phyloP scores from a whole-genome alignment of 106 monocot genomes.

The Allium fistulosum region DNA sequence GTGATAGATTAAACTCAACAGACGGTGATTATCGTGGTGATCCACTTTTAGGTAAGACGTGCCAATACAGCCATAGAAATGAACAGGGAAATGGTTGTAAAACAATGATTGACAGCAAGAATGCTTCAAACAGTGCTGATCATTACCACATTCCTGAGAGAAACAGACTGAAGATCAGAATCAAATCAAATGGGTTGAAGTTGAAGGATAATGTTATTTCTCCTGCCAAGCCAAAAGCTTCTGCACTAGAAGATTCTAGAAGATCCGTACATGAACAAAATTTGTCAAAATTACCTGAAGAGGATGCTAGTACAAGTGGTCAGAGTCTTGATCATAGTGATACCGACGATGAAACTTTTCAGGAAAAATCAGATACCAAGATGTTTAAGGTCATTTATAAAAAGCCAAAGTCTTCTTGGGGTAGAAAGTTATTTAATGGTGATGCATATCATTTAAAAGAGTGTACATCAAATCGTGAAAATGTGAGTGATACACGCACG shows the following conservation, averaged over 20 bases:
- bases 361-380: constrained; percentile 29
- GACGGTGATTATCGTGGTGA: too few species aligned
- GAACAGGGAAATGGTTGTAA: constrained; percentile 8
- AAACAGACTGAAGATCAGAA: constrained; percentile 37
- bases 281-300: constrained; percentile 15
- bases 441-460: constrained; percentile 32
- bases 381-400: constrained; percentile 49
- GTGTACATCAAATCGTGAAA: constrained; percentile 33
- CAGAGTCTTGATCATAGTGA: constrained; percentile 28
- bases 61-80: too few species aligned
- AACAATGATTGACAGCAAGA: constrained; percentile 5
- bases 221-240: constrained; percentile 25
- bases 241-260: constrained; percentile 21
- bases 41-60: too few species aligned
- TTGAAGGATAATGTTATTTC: constrained; percentile 19
- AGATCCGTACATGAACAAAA: constrained; percentile 15
- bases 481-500: constrained; percentile 19
- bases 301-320: constrained; percentile 34
- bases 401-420: constrained; percentile 42
- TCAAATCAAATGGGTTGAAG: constrained; percentile 49
- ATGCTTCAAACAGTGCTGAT: constrained; percentile 4
- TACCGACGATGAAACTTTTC: constrained; percentile 19
- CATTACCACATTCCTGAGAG: constrained; percentile 14
- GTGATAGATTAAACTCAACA: too few species aligned
- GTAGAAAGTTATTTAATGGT: constrained; percentile 25